These are phyloP conservation scores for Aspergillus indologenus DNA, from an alignment of 495 filamentous ascomycete species.

Conservation along the genomic window DNA sequence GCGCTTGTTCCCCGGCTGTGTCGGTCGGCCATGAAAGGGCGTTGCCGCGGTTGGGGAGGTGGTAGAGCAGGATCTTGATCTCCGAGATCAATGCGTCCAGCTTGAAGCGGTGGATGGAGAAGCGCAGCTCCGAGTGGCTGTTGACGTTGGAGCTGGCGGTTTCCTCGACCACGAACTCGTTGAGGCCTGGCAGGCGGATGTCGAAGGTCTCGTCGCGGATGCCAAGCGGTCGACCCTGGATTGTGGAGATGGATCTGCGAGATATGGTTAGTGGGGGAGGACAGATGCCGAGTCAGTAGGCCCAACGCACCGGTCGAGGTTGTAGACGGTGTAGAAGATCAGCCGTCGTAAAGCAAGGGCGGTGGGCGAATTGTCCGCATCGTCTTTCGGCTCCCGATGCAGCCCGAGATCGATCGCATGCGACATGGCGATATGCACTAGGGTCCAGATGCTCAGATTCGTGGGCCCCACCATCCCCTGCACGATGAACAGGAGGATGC, in stretches of 20 bases:
- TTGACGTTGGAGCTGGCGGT: background rate
- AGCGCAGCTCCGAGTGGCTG: constrained; percentile 1
- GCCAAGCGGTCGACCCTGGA: constrained; percentile 29
- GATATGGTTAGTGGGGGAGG: too few relatives aligned
- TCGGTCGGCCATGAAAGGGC: constrained; percentile 21
- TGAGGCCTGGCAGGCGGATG: constrained; percentile 12
- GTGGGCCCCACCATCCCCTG: constrained; percentile 23
- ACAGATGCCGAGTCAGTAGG: too few relatives aligned
- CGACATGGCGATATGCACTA: constrained; percentile 25
- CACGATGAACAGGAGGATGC: constrained; percentile 18
- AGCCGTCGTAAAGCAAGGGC: constrained; percentile 14
- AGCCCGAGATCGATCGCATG: constrained; percentile 26
- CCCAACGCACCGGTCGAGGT: constrained; percentile 22
- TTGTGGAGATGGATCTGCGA: constrained; percentile 22
- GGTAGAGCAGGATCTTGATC: constrained; percentile 27
- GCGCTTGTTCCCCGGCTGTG: constrained; percentile 10
- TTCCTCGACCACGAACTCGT: constrained; percentile 5
- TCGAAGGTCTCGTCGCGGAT: constrained; percentile 29
- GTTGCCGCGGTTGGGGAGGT: constrained; percentile 15
- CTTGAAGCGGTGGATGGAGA: constrained; percentile 20
- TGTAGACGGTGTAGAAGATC: constrained; percentile 26
- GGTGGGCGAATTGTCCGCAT: constrained; percentile 6
- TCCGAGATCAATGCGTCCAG: constrained; percentile 25
- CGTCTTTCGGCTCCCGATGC: constrained; percentile 21
- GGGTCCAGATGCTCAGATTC: constrained; percentile 26